Evolutionary conservation across 2,329 filamentous ascomycete species (phyloP).

Genomic region (Colletotrichum gloeosporioides): DNA sequence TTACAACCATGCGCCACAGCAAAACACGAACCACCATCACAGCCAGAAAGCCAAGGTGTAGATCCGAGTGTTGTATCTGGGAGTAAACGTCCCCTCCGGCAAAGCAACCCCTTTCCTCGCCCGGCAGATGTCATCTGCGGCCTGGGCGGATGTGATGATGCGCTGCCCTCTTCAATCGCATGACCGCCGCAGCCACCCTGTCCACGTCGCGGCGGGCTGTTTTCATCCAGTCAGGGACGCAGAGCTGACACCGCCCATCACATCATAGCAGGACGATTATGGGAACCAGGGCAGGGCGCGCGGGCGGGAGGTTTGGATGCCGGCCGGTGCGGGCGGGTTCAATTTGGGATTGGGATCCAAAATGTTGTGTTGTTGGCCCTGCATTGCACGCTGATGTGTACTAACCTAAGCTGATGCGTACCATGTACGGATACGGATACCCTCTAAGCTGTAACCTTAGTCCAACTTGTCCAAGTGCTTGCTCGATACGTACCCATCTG

Average conservation of each 20-base stretch:
- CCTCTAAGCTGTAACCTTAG: not conserved
- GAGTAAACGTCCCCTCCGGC: not conserved
- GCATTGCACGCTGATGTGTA: not conserved
- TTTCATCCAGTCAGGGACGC: constrained; percentile 9
- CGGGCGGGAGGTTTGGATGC: not conserved
- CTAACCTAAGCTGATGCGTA: no score
- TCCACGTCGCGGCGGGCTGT: constrained; percentile 16
- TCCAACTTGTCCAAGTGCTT: not conserved
- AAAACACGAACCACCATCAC: not conserved
- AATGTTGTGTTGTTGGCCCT: not conserved
- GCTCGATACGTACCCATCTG: not conserved
- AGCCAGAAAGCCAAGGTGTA: not conserved
- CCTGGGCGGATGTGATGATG: not conserved
- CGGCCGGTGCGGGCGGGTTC: not conserved
- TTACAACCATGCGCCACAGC: not conserved
- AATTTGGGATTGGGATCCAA: not conserved
- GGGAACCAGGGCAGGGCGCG: not conserved
- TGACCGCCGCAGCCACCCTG: constrained; percentile 14
- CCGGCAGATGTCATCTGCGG: constrained; percentile 15
- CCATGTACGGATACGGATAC: not conserved
- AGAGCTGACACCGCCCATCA: constrained; percentile 16
- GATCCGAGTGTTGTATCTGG: not conserved
- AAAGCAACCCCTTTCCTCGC: not conserved
- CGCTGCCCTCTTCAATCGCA: not conserved
- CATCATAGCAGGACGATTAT: not conserved